Evolutionary conservation across 345 rosid species (phyloP).

Genomic region (Citrus medica): DNA sequence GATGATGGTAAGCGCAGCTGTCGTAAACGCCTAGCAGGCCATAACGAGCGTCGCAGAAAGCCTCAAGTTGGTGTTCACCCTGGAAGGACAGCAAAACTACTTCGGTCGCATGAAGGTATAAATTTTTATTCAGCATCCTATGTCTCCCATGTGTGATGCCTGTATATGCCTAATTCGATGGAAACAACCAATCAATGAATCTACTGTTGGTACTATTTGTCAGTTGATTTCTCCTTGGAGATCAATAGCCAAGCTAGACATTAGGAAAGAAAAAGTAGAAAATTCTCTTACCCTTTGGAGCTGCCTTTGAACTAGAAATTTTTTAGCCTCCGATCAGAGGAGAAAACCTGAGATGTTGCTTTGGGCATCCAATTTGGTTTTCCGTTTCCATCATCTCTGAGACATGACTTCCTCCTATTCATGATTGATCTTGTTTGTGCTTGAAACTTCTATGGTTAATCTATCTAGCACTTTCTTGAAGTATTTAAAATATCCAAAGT

Average conservation of each 20-base stretch:
- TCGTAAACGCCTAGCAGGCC: slow-evolving; percentile 84
- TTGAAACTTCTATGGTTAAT: neutral
- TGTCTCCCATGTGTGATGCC: neutral
- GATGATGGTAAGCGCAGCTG: slow-evolving; percentile 89
- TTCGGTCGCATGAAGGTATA: slow-evolving; percentile 49
- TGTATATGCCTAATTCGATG: neutral
- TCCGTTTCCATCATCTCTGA: neutral
- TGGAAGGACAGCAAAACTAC: slow-evolving; percentile 41
- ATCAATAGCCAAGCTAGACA: neutral
- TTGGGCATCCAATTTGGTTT: neutral
- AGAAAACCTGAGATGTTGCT: neutral
- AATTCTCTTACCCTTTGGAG: neutral
- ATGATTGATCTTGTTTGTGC: neutral
- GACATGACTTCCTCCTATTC: neutral
- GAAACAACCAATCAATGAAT: neutral
- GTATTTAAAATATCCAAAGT: neutral
- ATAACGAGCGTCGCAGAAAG: slow-evolving; percentile 86
- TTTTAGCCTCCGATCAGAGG: too few relatives aligned
- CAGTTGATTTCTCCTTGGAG: neutral
- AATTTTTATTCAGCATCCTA: neutral
- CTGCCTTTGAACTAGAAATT: neutral
- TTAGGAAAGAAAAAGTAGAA: neutral
- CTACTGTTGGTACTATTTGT: neutral
- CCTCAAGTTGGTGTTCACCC: slow-evolving; percentile 48
- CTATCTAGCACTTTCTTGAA: neutral